phyloP scores from a whole-genome alignment of 495 filamentous ascomycete species.

The Xylaria palmicola region DNA sequence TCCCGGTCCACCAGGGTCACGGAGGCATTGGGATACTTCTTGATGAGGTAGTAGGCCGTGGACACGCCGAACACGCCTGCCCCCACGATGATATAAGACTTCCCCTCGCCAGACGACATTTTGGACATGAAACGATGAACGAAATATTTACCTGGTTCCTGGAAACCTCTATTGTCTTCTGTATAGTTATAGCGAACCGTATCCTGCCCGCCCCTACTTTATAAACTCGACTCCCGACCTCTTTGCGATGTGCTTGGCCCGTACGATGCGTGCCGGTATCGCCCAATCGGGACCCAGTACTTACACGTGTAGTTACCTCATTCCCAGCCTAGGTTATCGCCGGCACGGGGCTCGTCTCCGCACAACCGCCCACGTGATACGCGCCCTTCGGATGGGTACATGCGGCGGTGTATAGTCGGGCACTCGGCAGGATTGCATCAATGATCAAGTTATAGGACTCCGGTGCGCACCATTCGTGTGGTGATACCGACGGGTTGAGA shows the following conservation, averaged over 20 bases:
- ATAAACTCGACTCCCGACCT: not conserved
- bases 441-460: too few species aligned
- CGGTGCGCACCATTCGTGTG: too few species aligned
- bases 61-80: constrained; percentile 65
- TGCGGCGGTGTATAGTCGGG: too few species aligned
- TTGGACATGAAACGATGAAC: not conserved
- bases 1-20: constrained; percentile 60
- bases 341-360: constrained; percentile 2
- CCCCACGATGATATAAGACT: constrained; percentile 60
- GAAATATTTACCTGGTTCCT: too few species aligned
- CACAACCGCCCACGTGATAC: constrained; percentile 12
- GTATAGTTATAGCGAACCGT: too few species aligned
- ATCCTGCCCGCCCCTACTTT: too few species aligned
- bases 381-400: not conserved
- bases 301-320: not conserved
- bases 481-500: too few species aligned
- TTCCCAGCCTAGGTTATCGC: not conserved
- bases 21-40: constrained; percentile 47
- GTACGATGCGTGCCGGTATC: not conserved
- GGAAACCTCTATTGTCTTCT: too few species aligned
- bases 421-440: too few species aligned
- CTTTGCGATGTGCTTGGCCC: not conserved
- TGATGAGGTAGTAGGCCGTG: constrained; percentile 60
- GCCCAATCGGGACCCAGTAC: not conserved
- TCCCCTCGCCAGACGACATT: constrained; percentile 18